Conservation (phyloP, 2,329 filamentous ascomycete species). For the Drechslerella dactyloides region DNA sequence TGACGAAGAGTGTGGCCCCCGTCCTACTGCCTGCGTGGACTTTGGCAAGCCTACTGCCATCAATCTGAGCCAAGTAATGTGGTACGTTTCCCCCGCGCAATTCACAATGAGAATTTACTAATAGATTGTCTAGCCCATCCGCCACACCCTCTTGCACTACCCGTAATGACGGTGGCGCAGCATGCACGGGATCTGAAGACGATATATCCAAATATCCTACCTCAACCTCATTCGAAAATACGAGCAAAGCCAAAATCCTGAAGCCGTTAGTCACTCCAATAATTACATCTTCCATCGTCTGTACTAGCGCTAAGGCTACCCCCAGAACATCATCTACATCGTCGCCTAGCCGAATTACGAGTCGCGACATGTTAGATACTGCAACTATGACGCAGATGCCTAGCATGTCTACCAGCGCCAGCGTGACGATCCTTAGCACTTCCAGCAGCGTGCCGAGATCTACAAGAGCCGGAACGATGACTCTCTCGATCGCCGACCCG, state of each 20-base stretch:
- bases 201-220: neutral
- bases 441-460: neutral
- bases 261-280: neutral
- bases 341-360: too few species aligned
- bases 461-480: neutral
- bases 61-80: conserved; percentile 3
- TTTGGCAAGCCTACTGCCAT: conserved; percentile 6
- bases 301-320: neutral
- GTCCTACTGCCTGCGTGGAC: conserved; percentile 28
- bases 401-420: neutral
- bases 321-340: too few species aligned
- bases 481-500: conserved; percentile 1
- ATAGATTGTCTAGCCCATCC: conserved; percentile 13
- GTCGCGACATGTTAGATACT: too few species aligned
- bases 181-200: conserved; percentile 19
- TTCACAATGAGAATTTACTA: neutral
- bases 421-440: neutral
- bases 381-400: neutral
- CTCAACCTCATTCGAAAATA: neutral
- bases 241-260: neutral
- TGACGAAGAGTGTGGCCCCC: conserved; percentile 18
- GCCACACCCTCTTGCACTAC: conserved; percentile 30
- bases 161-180: conserved; percentile 24
- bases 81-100: conserved; percentile 4
- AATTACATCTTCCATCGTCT: neutral